Evolutionary conservation across 2,329 filamentous ascomycete genomes (phyloP).

Genomic region (Achaetomium macrosporum): DNA sequence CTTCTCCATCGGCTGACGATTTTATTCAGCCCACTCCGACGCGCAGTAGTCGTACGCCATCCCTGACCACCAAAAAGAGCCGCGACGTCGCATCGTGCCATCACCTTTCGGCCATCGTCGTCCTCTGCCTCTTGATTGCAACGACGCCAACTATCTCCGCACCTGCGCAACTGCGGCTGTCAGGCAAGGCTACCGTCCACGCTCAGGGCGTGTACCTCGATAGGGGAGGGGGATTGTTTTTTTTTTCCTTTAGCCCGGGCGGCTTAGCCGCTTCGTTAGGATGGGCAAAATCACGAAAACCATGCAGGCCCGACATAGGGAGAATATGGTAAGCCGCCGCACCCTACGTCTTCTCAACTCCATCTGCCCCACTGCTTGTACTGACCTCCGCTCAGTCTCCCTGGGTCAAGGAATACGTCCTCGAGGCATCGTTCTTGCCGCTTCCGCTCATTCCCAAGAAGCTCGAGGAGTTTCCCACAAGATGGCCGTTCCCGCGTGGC

Average conservation of each 20-base stretch:
- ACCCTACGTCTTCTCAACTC: not conserved
- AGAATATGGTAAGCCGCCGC: slow-evolving; percentile 52
- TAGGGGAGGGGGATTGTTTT: slow-evolving; percentile 53
- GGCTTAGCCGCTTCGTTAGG: slow-evolving; percentile 55
- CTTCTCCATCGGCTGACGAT: slow-evolving; percentile 12
- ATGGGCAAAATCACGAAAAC: slow-evolving; percentile 66
- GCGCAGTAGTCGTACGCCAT: slow-evolving; percentile 1
- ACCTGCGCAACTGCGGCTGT: slow-evolving; percentile 14
- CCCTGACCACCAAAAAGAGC: slow-evolving; percentile 1
- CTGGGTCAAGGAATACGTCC: slow-evolving; percentile 76
- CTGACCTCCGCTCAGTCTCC: slow-evolving; percentile 59
- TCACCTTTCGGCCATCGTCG: not conserved
- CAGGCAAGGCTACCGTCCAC: slow-evolving; percentile 36
- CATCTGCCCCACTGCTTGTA: slow-evolving; percentile 10
- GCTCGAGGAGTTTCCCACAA: slow-evolving; percentile 73
- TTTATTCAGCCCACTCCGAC: slow-evolving; percentile 2
- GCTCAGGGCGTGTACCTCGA: slow-evolving; percentile 33
- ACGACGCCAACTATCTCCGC: not conserved
- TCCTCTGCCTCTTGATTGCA: not conserved
- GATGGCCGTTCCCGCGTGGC: slow-evolving; percentile 93
- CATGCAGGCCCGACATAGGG: slow-evolving; percentile 61
- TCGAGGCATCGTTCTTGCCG: slow-evolving; percentile 60
- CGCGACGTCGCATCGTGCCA: not conserved
- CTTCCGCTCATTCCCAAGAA: slow-evolving; percentile 71
- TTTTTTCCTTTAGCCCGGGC: slow-evolving; percentile 37